Conservation (phyloP, 2,329 filamentous ascomycete genomes). For the Chaetomiaceae sp. region DNA sequence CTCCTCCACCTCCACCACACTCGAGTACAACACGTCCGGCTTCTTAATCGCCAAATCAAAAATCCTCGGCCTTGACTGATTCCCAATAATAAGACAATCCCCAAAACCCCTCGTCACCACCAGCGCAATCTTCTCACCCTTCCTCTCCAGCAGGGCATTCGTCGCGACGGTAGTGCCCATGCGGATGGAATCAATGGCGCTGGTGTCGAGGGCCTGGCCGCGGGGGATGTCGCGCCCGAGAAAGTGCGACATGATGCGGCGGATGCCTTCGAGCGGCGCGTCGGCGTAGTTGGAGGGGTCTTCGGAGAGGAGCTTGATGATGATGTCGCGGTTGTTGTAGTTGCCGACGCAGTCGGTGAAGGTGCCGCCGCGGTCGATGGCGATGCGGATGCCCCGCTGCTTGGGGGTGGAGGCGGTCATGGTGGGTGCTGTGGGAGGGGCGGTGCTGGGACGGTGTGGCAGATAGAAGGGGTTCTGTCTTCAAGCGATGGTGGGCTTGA, state of each 20-base stretch:
- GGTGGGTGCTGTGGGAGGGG: neutral
- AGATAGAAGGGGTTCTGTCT: too few species aligned
- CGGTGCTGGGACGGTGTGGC: too few species aligned
- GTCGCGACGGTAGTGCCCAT: constrained; percentile 97
- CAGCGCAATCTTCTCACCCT: constrained; percentile 83
- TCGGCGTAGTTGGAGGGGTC: constrained; percentile 88
- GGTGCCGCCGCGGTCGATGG: constrained; percentile 77
- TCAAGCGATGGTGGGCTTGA: too few species aligned
- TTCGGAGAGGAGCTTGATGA: constrained; percentile 67
- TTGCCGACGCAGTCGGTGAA: constrained; percentile 93
- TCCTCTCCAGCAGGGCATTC: constrained; percentile 83
- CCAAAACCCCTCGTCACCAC: constrained; percentile 84
- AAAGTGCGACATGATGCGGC: constrained; percentile 77
- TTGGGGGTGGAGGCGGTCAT: neutral
- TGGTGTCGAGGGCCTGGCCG: constrained; percentile 74
- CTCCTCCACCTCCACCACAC: constrained; percentile 86
- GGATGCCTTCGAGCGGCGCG: constrained; percentile 86
- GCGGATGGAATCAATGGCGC: constrained; percentile 80
- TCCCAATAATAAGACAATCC: constrained; percentile 84
- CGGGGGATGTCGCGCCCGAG: constrained; percentile 70
- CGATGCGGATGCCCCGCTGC: constrained; percentile 63
- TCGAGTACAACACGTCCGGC: constrained; percentile 80
- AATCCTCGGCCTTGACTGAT: constrained; percentile 83
- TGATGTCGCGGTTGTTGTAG: constrained; percentile 42
- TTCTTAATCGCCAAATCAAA: constrained; percentile 86